Conservation (phyloP, 148 eudicot species). For the Cornus florida region DNA sequence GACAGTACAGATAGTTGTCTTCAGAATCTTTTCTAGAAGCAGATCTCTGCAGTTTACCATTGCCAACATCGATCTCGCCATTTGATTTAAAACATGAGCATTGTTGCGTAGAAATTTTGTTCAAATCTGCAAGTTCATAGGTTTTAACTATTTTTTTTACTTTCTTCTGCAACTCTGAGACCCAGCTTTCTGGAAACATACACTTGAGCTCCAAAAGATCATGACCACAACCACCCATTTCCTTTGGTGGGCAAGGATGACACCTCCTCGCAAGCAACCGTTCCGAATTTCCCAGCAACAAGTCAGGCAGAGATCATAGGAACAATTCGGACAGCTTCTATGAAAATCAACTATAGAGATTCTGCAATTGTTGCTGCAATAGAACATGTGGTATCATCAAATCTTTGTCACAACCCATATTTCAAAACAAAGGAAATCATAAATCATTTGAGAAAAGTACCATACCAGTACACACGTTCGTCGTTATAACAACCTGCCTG, state of each 20-base stretch:
- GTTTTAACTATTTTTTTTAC: slow-evolving; percentile 28
- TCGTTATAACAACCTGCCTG: no score
- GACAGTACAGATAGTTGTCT: slow-evolving; percentile 27
- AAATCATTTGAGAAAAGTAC: no score
- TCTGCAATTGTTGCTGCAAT: slow-evolving; percentile 39
- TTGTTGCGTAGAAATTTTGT: slow-evolving; percentile 7
- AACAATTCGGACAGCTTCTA: slow-evolving; percentile 37
- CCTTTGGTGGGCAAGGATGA: slow-evolving; percentile 33
- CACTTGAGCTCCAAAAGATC: slow-evolving; percentile 30
- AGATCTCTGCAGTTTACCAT: slow-evolving; percentile 18
- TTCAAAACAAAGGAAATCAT: no score
- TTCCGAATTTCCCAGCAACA: slow-evolving; percentile 40
- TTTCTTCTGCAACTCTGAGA: slow-evolving; percentile 28
- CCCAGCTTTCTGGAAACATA: slow-evolving; percentile 33
- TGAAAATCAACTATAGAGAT: slow-evolving; percentile 47
- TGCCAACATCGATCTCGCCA: slow-evolving; percentile 11
- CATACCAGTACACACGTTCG: no score
- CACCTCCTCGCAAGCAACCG: slow-evolving; percentile 19
- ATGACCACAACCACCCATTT: slow-evolving; percentile 31
- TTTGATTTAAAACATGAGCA: slow-evolving; percentile 32
- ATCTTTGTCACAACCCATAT: no score
- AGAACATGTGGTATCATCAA: no score
- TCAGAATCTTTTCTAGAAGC: slow-evolving; percentile 21
- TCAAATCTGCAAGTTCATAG: slow-evolving; percentile 17
- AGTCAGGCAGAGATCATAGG: slow-evolving; percentile 38